Evolutionary conservation across 2,329 filamentous ascomycete species (phyloP), one percentile per base, ranked within the genome.

Genomic region (Fusarium udum): DNA sequence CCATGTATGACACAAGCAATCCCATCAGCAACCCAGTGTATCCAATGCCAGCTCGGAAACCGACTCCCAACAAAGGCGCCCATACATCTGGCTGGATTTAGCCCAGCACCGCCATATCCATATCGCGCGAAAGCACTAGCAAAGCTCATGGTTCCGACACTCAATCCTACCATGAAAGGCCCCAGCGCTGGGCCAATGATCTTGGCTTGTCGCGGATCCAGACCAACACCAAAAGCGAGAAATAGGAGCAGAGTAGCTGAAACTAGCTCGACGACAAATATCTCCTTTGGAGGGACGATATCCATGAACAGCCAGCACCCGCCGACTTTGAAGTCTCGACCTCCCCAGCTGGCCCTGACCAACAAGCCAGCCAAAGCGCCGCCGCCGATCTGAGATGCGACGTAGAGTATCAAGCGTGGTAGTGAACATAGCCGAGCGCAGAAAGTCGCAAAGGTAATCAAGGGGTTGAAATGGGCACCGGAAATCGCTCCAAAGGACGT

Each of bases 391-490:
- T 89, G 88, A n/a, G 83, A 84, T 7, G 79, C 63, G 8, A 89
- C 59, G 61, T 89, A 89, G 4, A 89, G 72, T 0, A 88, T 73
- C 31, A 84, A 80, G 7, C 87, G 83, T 0, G 87, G 85, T 16
- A 89, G 82, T 0, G 84, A 85, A 9, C 84, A 85, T 3, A 89
- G 79, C 0, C 86, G 82, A 3, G 86, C 84, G 37, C 86, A 85
- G 61, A 89, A 86, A 0, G 87, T 88, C 1, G 85, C 83, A 45
- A 89, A 82, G 0, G 87, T 88, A 51, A 89, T 88, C 7, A 85
- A 79, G 3, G 87, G 87, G 72, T 88, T 89, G 55, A 89, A 80
- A 74, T 89, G 87, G 0, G 85, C 87, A 20, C 87, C 87, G 4
- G 85, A 86, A 2, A 86, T 82, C 0, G 86, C 84, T 1, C 83